These are phyloP conservation scores for Paramecium caudatum DNA, from an alignment of 73 alveolate genomes.

Conservation along the genomic window DNA sequence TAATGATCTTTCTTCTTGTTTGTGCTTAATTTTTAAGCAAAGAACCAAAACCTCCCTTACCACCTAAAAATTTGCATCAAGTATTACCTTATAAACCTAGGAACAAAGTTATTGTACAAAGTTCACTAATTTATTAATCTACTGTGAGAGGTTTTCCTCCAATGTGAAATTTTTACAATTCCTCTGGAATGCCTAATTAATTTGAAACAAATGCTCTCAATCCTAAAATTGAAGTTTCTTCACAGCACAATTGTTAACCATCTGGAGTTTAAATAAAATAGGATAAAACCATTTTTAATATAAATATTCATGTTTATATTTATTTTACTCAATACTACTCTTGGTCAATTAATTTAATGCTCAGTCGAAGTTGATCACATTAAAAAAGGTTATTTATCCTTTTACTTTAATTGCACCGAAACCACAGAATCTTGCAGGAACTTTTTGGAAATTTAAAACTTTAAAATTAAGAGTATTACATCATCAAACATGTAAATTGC, in stretches of 20 bases:
- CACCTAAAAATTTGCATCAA: neutral
- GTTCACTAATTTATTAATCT: neutral
- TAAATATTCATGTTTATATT: neutral
- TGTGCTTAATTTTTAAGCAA: conserved; percentile 55
- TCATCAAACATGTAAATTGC: neutral
- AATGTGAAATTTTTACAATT: neutral
- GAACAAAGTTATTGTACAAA: conserved; percentile 11
- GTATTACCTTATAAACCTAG: conserved; percentile 42
- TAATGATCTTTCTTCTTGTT: conserved; percentile 64
- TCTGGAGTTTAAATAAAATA: neutral
- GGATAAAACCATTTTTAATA: neutral
- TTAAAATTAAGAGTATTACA: neutral
- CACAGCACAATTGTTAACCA: neutral
- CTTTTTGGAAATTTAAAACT: neutral
- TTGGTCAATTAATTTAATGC: too few species aligned
- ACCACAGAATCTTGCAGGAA: neutral
- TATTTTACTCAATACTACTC: too few species aligned
- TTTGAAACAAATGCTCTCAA: neutral
- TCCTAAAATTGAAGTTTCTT: neutral
- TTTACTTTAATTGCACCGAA: neutral
- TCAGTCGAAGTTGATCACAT: neutral
- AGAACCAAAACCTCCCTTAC: conserved; percentile 70
- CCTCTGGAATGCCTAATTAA: conserved; percentile 2
- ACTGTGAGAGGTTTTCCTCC: conserved; percentile 13
- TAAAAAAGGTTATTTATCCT: neutral